Evolutionary conservation across 352 stramenopile genomes (phyloP).

Genomic region (Phytophthora vignae): DNA sequence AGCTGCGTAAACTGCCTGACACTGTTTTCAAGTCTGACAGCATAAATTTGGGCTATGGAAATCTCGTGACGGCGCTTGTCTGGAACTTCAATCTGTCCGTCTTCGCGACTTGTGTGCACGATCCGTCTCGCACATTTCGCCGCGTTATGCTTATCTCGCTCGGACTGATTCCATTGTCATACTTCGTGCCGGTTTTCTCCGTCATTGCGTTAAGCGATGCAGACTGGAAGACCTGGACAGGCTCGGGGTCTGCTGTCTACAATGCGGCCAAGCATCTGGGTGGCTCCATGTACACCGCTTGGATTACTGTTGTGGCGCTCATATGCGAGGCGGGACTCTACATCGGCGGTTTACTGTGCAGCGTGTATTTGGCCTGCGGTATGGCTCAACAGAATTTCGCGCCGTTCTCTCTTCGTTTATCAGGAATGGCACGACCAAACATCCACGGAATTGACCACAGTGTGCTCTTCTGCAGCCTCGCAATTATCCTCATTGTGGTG

Average conservation of each 20-base stretch:
- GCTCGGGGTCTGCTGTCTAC: conserved; percentile 39
- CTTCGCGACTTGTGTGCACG: conserved; percentile 51
- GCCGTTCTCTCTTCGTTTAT: conserved; percentile 51
- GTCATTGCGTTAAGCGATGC: conserved; percentile 48
- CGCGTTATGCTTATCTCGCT: conserved; percentile 53
- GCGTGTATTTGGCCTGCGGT: conserved; percentile 60
- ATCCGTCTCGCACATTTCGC: conserved; percentile 46
- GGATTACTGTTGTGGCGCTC: conserved; percentile 44
- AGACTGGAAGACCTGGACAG: conserved; percentile 54
- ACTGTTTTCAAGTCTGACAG: conserved; percentile 10
- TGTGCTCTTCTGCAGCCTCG: conserved; percentile 64
- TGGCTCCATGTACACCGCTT: conserved; percentile 37
- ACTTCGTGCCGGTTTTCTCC: conserved; percentile 49
- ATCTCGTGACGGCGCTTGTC: conserved; percentile 47
- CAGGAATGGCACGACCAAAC: conserved; percentile 36
- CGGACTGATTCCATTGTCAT: conserved; percentile 51
- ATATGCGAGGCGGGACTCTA: conserved; percentile 56
- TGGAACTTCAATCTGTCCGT: conserved; percentile 70
- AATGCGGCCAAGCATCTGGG: conserved; percentile 48
- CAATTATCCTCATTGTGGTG: conserved; percentile 65
- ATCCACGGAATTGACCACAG: conserved; percentile 41
- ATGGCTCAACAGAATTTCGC: conserved; percentile 64
- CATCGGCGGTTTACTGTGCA: conserved; percentile 53
- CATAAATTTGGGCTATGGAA: conserved; percentile 31
- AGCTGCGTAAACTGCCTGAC: conserved; percentile 43